A percentile compares a stretch with the other conserved stretches of the same genome.
These are phyloP conservation scores for Neoboletus brunneissimus DNA, from an alignment of 768 basidiomycete genomes.

Conservation along the genomic window DNA sequence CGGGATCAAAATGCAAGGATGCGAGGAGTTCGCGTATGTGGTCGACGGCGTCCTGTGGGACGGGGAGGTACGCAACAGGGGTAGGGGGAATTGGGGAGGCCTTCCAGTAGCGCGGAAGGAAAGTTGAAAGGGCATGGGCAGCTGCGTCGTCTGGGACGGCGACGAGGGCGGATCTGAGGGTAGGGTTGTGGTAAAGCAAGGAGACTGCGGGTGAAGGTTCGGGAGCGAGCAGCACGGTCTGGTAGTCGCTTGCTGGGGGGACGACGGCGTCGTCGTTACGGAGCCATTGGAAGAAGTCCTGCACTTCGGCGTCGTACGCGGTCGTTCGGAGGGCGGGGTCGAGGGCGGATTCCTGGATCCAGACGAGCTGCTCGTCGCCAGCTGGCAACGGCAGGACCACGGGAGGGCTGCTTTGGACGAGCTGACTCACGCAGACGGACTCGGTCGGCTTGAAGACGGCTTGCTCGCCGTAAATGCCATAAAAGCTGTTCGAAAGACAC, in stretches of 20 bases:
- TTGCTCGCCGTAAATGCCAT: slow-evolving; percentile 54
- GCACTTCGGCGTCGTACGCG: slow-evolving; percentile 34
- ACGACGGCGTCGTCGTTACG: slow-evolving; percentile 19
- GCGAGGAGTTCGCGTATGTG: slow-evolving; percentile 57
- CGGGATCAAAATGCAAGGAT: slow-evolving; percentile 63
- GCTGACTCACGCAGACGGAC: slow-evolving; percentile 36
- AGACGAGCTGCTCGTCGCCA: slow-evolving; percentile 46
- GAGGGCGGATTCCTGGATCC: slow-evolving; percentile 56
- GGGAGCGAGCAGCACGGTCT: slow-evolving; percentile 19
- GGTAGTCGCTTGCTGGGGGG: slow-evolving; percentile 9
- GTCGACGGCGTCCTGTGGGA: slow-evolving; percentile 52
- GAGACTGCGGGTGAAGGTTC: slow-evolving; percentile 17
- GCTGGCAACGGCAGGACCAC: slow-evolving; percentile 23
- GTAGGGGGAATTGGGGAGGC: slow-evolving; percentile 55
- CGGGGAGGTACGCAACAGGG: slow-evolving; percentile 51
- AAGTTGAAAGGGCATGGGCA: slow-evolving; percentile 50
- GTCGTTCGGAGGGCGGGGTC: slow-evolving; percentile 42
- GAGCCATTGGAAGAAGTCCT: slow-evolving; percentile 35
- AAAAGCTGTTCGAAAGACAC: slow-evolving; percentile 52
- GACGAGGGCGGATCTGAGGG: slow-evolving; percentile 45
- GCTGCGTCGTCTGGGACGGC: slow-evolving; percentile 40
- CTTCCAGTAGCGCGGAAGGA: slow-evolving; percentile 75
- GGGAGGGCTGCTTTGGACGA: background rate
- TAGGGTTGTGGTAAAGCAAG: slow-evolving; percentile 41
- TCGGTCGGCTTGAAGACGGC: slow-evolving; percentile 47